A percentile compares a stretch with the other conserved stretches of the same genome.
Evolutionary conservation across 176 grass and related monocot genomes (phyloP).

Genomic region (Aechmea fasciata): DNA sequence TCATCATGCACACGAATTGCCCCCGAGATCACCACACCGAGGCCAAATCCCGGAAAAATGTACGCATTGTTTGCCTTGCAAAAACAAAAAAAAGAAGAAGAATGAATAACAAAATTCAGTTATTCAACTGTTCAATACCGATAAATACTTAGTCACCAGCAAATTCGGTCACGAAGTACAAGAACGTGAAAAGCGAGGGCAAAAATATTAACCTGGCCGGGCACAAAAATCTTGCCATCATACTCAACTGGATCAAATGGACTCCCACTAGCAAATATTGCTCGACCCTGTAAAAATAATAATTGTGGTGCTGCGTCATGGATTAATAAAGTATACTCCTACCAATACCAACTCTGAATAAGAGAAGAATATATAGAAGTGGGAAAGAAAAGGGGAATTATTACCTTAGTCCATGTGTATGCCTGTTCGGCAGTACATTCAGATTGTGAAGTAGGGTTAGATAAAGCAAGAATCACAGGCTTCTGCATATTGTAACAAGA

Average conservation of each 20-base stretch:
- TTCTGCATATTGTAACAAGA: conserved; percentile 34
- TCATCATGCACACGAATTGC: conserved; percentile 79
- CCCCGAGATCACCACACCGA: conserved; percentile 81
- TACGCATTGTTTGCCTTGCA: conserved; percentile 68
- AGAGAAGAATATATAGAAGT: neutral
- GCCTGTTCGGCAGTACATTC: conserved; percentile 94
- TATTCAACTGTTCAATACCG: neutral
- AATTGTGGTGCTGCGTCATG: neutral
- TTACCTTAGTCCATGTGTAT: conserved; percentile 97
- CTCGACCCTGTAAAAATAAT: conserved; percentile 51
- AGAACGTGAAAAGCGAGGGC: conserved; percentile 1
- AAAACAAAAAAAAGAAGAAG: neutral
- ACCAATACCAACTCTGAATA: neutral
- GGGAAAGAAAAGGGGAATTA: conserved; percentile 1
- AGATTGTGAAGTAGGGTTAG: conserved; percentile 76
- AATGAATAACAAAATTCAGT: neutral
- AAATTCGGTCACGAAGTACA: neutral
- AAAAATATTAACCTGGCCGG: conserved; percentile 59
- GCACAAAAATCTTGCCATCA: conserved; percentile 63
- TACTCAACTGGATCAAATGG: conserved; percentile 91
- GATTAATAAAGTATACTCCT: neutral
- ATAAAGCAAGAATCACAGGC: conserved; percentile 76
- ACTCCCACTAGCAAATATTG: conserved; percentile 86
- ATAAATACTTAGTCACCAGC: too few relatives aligned
- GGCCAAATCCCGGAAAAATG: conserved; percentile 82